These are phyloP conservation scores for bread wheat (Triticum aestivum) DNA, from an alignment of 176 grass and related monocot genomes.

Conservation along the genomic window DNA sequence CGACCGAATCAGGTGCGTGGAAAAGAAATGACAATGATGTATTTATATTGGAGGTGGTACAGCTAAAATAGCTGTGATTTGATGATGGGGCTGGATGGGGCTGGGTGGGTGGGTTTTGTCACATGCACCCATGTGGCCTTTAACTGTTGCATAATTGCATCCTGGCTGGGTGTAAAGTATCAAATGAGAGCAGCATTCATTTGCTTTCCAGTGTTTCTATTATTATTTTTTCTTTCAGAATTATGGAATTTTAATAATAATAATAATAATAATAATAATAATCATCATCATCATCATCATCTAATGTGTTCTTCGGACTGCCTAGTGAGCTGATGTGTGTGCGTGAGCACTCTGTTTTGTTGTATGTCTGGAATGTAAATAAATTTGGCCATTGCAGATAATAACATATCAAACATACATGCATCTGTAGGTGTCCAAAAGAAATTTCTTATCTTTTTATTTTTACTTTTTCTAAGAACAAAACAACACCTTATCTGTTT, in stretches of 20 bases:
- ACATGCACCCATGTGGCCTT: slow-evolving; percentile 17
- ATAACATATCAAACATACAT: not conserved
- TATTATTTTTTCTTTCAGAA: too few relatives aligned
- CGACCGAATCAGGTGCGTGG: slow-evolving; percentile 21
- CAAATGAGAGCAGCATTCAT: not conserved
- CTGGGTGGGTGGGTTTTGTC: not conserved
- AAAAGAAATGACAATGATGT: slow-evolving; percentile 16
- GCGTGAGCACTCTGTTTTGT: not conserved
- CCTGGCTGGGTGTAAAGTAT: not conserved
- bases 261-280: not conserved
- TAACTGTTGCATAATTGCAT: not conserved
- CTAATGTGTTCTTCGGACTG: not conserved
- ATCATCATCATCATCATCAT: not conserved
- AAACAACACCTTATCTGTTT: not conserved
- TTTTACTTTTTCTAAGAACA: too few relatives aligned
- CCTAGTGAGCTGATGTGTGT: not conserved
- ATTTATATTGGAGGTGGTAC: not conserved
- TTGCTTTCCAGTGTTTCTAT: not conserved
- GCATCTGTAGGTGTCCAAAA: not conserved
- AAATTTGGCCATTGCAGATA: not conserved
- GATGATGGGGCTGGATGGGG: not conserved
- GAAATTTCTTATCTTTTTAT: not conserved
- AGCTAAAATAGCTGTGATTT: slow-evolving; percentile 10
- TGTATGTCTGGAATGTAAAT: not conserved
- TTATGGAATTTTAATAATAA: not conserved